Conservation (phyloP, 2,329 filamentous ascomycete genomes). For the Parastagonospora avenae region DNA sequence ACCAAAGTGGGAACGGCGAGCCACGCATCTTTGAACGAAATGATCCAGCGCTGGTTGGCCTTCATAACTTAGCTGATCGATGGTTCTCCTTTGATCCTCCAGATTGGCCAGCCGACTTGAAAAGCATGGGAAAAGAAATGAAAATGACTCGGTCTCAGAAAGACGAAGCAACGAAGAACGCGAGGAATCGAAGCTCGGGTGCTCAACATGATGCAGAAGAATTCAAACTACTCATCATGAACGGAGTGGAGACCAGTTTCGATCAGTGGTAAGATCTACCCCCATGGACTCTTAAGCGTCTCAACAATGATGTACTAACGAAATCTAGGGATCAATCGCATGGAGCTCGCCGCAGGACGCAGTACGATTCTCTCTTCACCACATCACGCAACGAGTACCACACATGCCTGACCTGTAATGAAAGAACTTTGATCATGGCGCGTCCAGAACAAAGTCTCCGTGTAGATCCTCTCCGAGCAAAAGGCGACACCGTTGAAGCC, state of each 20-base stretch:
- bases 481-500: not conserved
- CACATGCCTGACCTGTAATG: not conserved
- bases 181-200: not conserved
- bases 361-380: not conserved
- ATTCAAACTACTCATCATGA: too few relatives aligned
- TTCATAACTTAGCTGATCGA: not conserved
- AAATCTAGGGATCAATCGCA: too few relatives aligned
- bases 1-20: not conserved
- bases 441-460: not conserved
- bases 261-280: too few relatives aligned
- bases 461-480: not conserved
- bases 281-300: not conserved
- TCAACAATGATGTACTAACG: not conserved
- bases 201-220: too few relatives aligned
- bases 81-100: not conserved
- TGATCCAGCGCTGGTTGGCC: not conserved
- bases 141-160: not conserved
- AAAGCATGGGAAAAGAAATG: not conserved
- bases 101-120: not conserved
- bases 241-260: too few relatives aligned
- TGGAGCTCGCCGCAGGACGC: not conserved
- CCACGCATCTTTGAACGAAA: not conserved
- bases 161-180: not conserved
- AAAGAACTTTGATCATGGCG: not conserved
- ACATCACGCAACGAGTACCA: not conserved